Conservation (phyloP, 2,329 filamentous ascomycete species). For the Paraconiothyrium brasiliense region DNA sequence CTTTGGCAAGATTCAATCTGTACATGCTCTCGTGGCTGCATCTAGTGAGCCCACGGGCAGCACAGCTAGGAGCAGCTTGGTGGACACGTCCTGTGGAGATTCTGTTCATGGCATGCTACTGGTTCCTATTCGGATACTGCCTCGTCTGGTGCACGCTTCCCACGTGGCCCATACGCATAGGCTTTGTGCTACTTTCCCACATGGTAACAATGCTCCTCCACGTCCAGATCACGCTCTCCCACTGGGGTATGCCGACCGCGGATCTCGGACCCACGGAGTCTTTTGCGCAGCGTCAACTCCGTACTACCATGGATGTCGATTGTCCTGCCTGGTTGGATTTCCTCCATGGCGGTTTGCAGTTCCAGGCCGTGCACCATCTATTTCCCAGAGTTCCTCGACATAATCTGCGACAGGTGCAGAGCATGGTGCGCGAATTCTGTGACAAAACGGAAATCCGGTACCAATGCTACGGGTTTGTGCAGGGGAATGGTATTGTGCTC, state of each 20-base stretch:
- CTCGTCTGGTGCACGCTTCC: constrained; percentile 78
- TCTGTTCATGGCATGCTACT: constrained; percentile 80
- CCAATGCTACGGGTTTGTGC: constrained; percentile 83
- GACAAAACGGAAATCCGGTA: constrained; percentile 85
- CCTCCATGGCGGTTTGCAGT: constrained; percentile 87
- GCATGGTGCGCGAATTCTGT: constrained; percentile 82
- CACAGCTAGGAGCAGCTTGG: constrained; percentile 78
- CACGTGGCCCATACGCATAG: constrained; percentile 72
- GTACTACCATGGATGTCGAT: constrained; percentile 93
- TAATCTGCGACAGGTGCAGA: constrained; percentile 79
- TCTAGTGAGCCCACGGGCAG: constrained; percentile 74
- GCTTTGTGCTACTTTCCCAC: constrained; percentile 82
- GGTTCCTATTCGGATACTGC: constrained; percentile 86
- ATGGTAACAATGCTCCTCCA: constrained; percentile 83
- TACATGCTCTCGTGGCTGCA: constrained; percentile 84
- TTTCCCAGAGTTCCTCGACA: constrained; percentile 86
- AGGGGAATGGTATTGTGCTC: constrained; percentile 84
- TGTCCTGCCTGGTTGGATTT: constrained; percentile 90
- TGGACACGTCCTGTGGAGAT: constrained; percentile 88
- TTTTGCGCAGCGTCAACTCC: constrained; percentile 88
- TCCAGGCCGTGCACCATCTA: constrained; percentile 88
- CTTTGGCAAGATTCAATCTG: constrained; percentile 86
- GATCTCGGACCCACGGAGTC: constrained; percentile 86
- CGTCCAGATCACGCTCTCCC: constrained; percentile 88
- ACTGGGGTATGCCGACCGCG: constrained; percentile 92